Base-by-base conservation (phyloP, 139 green algal species). In the Chlamydomonas urium region DNA sequence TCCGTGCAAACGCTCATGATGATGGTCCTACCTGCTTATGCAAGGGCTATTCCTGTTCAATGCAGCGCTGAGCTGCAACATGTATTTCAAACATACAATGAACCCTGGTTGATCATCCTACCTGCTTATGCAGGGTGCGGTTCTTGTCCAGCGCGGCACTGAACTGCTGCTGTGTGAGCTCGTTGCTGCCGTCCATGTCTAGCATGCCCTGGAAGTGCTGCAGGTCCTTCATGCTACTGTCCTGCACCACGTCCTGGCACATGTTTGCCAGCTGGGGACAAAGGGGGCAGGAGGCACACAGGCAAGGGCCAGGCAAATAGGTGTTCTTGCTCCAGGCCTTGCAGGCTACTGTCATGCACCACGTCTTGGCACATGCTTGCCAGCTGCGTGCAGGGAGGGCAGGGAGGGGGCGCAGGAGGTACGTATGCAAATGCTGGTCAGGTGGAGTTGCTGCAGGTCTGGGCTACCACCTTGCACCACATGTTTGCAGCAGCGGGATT, bases 121-220 rank as follows among this genome's bases (percentile, higher is more conserved):
- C 48, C 34, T 66, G 67, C 23, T n/a, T 50, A 4, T 74, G 47
- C 33, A 74, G 4, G 3, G 48, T 47, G 4, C 38, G 31, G 38
- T 72, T 61, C 24, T 72, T 37, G 5, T 36, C 21, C 38, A 72
- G 65, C 10, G 38, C 31, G 3, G 3, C 19, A n/a, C 21, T 31
- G 38, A 72, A 58, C 65, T 72, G 38, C 21, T 42, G 21, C 47
- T 37, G 17, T 4, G 67, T 53, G 47, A 74, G 38, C 47, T 48
- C 19, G 47, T 66, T 17, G 33, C 66, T 66, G 47, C 67, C 67
- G n/a, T 77, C 72, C 19, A 63, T 58, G 48, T 77, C 72, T 32
- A 72, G 26, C 72, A 77, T 74, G 0, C 50, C 70, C 42, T 48
- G 32, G 33, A 81, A 73, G 69, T 81, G 75, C 70, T 81, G 70